Evolutionary conservation across 106 monocot species (phyloP), one percentile per base, ranked within the genome.

Genomic region (Apostasia shenzhenica): DNA sequence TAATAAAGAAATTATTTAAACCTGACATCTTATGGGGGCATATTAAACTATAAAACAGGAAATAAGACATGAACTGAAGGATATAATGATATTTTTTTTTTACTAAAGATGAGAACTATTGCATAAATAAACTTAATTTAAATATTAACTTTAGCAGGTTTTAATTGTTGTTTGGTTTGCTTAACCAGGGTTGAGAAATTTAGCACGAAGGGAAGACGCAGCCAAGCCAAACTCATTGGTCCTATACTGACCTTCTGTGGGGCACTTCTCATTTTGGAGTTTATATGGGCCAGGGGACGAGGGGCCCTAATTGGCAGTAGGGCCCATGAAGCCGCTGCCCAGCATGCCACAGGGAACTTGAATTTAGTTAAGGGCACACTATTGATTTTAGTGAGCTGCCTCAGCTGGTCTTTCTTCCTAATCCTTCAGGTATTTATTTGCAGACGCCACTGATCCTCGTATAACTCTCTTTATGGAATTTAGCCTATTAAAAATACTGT

Each of bases 171-270:
- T 4, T 5, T 50, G 4, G 4, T 50, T 50, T 4, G 4, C 8
- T 8, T 5, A 5, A 8, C 41, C 54, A 86, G 93, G 79, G 84
- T 86, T 72, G 89, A 93, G 80, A 89, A 80, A 49, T 8, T 93
- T 45, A 79, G 67, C 41, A 63, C 89, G n/a, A 79, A 61, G 54
- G 55, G 57, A 10, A 44, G 55, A 45, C 70, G 54, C 1, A 75
- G 83, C 73, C 86, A 89, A 45, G 93, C 83, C 1, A 93, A 93
- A 86, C 52, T 89, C 9, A 48, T 80, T 9, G 93, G 93, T 8
- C 83, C 89, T 0, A 26, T 86, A 11, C 50, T 89, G 7, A 81
- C 83, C 4, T 83, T 93, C 2, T 78, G 49, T 2, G 93, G 88
- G 6, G 89, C 93, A n/a, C 7, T 93, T 59, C 72, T 89, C 1